Base-by-base conservation (phyloP, 2,329 filamentous ascomycete genomes). In the Talaromyces rugulosus region DNA sequence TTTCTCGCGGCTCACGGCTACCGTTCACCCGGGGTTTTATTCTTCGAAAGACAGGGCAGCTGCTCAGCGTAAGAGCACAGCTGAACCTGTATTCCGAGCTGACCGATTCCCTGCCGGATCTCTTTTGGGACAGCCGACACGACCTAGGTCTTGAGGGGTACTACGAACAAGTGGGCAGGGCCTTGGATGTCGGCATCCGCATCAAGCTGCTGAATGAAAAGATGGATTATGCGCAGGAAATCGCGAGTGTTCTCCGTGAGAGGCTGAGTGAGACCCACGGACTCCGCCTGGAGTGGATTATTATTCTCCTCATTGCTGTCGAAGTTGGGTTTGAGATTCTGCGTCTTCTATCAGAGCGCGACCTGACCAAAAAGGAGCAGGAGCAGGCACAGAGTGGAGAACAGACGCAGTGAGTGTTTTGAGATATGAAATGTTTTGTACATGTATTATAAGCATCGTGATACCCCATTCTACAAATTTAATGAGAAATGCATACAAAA, bases 171-270 rank as follows among this genome's bases (percentile, higher is more conserved):
- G 92, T 97, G 47, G 93, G 94, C 47, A 87, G 89, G 60, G 92
- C 92, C 0, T 83, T 99, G 40, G 95, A 98, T 75, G 93, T 98
- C 28, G 90, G 91, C 36, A 91, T 95, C 30, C 85, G 95, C 57
- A 98, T 98, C 78, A 91, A 90, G 70, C 88, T 91, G 18, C 78
- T 98, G 68, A 99, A 99, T 74, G 91, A 96, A 78, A 96, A 96
- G 80, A 96, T 99, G 86, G 94, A 96, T 71, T 98, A 99, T 74
- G 95, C 94, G 0, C 91, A 95, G 71, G 94, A 98, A 75, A 97
- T 97, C 74, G 92, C 95, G 6, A 91, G 83, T 58, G 93, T 98
- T 16, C 78, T 98, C 64, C 83, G 95, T 62, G 92, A 97, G 75
- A 88, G 93, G 72, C 83, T 96, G 60, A 96, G 90, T 72, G 93